Evolutionary conservation across 192 early-diverging fungal genomes (phyloP), one percentile per base, ranked within the genome.

Genomic region (Coemansia umbellata): DNA sequence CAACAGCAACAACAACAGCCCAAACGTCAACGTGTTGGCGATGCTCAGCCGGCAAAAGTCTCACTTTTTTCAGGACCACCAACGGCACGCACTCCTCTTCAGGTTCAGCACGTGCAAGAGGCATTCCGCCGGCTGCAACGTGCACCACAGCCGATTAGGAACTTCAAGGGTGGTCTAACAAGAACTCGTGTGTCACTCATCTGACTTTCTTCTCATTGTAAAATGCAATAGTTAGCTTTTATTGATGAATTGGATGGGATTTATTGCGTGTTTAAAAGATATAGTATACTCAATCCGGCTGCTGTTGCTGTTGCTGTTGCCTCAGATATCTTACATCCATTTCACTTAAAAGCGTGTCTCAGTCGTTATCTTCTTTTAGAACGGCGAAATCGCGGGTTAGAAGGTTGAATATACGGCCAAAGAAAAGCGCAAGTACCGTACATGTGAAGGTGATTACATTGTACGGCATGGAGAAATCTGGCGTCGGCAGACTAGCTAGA

Each of bases 401-500:
- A 15, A 93, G 55, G 56, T 96, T 95, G 61, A 96, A 96, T 27
- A 93, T 80, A n/a, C 85, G 82, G 13, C 95, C 95, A 89, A 95
- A 98, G 69, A 92, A 95, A 35, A 96, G 68, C 6, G 93, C 92
- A 50, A 98, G 82, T 5, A 97, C 82, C 0, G 96, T 99, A 57
- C 93, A 97, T 8, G 94, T 93, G 71, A 97, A 80, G 1, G 96
- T 95, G 47, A 99, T 94, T 41, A 97, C 94, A 74, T 99, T 99
- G 78, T 99, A 99, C 0, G 94, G 94, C 96, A 99, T 99, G 42
- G 87, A 90, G 49, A 99, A 99, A 55, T 99, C 96, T 3, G 96
- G 94, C 5, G 94, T 96, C 1, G 96, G 94, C 41, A 97, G 79
- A 48, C 84, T 87, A 37, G 95, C 82, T 24, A 97, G 76, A n/a